These are phyloP conservation scores for Eucalyptus pumila DNA, from an alignment of 345 rosid genomes.

Conservation along the genomic window DNA sequence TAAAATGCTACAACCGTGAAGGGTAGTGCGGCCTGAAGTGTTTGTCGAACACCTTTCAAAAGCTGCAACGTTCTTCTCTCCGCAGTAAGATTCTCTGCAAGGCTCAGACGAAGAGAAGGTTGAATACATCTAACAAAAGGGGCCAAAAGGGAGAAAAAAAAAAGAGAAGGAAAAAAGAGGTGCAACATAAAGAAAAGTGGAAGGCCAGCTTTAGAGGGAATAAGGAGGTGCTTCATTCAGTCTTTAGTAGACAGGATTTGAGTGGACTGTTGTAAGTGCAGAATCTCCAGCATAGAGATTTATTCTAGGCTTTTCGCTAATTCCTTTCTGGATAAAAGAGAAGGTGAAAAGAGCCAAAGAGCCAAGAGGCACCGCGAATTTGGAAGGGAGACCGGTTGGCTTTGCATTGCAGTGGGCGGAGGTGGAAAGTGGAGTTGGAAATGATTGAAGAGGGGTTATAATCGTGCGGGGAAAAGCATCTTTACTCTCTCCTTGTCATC, in stretches of 20 bases:
- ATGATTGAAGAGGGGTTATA: background rate
- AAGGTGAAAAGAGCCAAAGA: background rate
- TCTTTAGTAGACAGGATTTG: background rate
- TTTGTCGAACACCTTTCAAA: background rate
- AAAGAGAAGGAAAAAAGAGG: background rate
- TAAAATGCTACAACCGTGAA: background rate
- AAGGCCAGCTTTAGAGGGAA: slow-evolving; percentile 43
- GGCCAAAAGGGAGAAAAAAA: background rate
- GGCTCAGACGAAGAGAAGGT: background rate
- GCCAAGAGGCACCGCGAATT: background rate
- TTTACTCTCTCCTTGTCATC: background rate
- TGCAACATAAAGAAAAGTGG: background rate
- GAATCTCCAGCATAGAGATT: background rate
- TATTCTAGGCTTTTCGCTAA: background rate
- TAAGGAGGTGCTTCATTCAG: slow-evolving; percentile 6
- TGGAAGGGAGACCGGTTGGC: background rate
- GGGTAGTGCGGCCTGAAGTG: background rate
- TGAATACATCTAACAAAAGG: background rate
- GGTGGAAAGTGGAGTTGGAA: background rate
- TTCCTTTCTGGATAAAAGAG: background rate
- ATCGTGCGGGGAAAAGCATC: background rate
- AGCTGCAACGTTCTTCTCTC: background rate
- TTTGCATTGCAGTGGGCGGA: background rate
- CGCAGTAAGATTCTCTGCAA: background rate
- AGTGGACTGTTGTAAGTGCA: background rate